phyloP scores from a whole-genome alignment of 768 basidiomycete genomes.

The Suillus spraguei region DNA sequence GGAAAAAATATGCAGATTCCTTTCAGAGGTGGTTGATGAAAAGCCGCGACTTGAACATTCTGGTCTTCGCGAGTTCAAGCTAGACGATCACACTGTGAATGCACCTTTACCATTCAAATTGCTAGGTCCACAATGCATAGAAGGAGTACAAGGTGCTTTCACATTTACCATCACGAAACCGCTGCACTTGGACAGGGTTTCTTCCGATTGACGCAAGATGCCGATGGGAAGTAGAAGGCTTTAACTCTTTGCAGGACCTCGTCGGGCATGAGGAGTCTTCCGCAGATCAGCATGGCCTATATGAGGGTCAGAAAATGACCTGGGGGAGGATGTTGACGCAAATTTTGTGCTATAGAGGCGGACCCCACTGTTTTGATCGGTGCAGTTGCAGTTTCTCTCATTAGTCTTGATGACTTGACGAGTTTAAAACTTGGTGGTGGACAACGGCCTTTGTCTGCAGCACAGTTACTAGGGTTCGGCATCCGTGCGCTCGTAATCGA shows the following conservation, averaged over 20 bases:
- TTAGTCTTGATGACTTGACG: background rate
- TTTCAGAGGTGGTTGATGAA: background rate
- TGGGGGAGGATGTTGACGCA: slow-evolving; percentile 1
- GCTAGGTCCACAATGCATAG: slow-evolving; percentile 52
- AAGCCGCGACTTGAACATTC: background rate
- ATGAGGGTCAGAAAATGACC: background rate
- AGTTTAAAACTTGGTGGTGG: slow-evolving; percentile 55
- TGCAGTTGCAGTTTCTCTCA: slow-evolving; percentile 39
- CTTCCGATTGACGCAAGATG: background rate
- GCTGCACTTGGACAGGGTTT: slow-evolving; percentile 40
- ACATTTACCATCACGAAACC: slow-evolving; percentile 77
- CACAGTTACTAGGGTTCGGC: slow-evolving; percentile 54
- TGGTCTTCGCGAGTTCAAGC: background rate
- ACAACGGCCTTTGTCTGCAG: slow-evolving; percentile 61
- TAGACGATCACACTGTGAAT: slow-evolving; percentile 62
- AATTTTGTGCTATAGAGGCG: background rate
- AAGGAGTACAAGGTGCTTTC: background rate
- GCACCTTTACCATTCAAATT: slow-evolving; percentile 81
- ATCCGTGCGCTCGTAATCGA: slow-evolving; percentile 55
- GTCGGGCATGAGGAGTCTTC: slow-evolving; percentile 48
- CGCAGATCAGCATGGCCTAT: slow-evolving; percentile 29
- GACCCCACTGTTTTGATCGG: slow-evolving; percentile 28
- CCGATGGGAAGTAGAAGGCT: slow-evolving; percentile 59
- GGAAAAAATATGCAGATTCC: background rate
- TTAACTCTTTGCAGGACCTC: slow-evolving; percentile 54